Evolutionary conservation across 2,329 filamentous ascomycete genomes (phyloP).

Genomic region (Sarocladium kiliense): DNA sequence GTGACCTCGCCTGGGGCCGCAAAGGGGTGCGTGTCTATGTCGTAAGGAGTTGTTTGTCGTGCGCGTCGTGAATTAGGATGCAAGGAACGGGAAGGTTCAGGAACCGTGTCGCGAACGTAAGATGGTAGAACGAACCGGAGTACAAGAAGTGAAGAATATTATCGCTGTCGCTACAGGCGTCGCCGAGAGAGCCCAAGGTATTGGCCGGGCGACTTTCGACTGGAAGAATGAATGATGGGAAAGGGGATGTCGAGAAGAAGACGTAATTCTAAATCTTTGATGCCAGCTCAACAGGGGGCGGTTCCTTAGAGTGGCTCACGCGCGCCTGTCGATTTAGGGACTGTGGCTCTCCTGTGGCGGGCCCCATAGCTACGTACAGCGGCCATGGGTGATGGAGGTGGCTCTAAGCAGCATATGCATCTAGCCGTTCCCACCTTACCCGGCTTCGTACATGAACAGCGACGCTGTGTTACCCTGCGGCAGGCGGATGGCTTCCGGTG

Average conservation of each 20-base stretch:
- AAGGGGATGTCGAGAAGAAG: neutral
- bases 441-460: neutral
- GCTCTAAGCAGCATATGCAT: too few species aligned
- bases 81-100: neutral
- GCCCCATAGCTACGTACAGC: neutral
- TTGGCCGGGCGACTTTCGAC: neutral
- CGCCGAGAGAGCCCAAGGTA: neutral
- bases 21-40: neutral
- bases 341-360: neutral
- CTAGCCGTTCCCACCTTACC: neutral
- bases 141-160: neutral
- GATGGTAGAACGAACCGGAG: neutral
- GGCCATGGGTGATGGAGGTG: too few species aligned
- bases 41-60: neutral
- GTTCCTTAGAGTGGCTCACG: neutral
- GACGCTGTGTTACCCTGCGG: neutral
- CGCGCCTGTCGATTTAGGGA: neutral
- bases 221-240: neutral
- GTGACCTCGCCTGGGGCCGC: too few species aligned
- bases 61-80: constrained; percentile 6
- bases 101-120: neutral
- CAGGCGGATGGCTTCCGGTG: too few species aligned
- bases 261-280: constrained; percentile 9
- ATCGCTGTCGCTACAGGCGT: neutral
- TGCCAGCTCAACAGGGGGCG: neutral